These are phyloP conservation scores for Kwoniella dendrophila DNA, from an alignment of 768 basidiomycete species.

Conservation along the genomic window DNA sequence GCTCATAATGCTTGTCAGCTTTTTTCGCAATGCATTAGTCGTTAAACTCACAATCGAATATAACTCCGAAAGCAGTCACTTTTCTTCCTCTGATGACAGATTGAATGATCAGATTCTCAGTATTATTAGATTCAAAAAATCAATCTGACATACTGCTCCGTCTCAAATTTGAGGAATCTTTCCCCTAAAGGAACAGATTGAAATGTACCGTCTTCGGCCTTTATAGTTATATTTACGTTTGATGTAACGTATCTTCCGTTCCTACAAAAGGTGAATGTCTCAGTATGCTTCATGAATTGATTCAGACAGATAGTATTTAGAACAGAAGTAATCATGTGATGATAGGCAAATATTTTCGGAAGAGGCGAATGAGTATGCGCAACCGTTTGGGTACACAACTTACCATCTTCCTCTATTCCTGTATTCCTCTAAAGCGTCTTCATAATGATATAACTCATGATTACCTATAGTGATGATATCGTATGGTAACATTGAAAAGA, in stretches of 20 bases:
- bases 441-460: constrained; percentile 74
- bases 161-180: constrained; percentile 69
- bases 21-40: neutral
- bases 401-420: constrained; percentile 38
- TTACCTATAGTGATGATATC: constrained; percentile 85
- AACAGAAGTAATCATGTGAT: neutral
- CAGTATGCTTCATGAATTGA: neutral
- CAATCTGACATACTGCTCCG: neutral
- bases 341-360: too few species aligned
- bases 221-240: constrained; percentile 80
- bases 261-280: constrained; percentile 48
- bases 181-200: constrained; percentile 56
- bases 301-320: constrained; percentile 2
- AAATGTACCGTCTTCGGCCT: constrained; percentile 57
- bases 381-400: constrained; percentile 24
- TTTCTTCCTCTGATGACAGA: constrained; percentile 62
- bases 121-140: neutral
- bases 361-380: too few species aligned
- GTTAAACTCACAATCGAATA: constrained; percentile 64
- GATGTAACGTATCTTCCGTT: constrained; percentile 77
- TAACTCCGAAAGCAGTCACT: constrained; percentile 77
- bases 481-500: constrained; percentile 73
- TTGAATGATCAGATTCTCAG: constrained; percentile 2
- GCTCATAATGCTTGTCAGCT: constrained; percentile 5
- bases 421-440: constrained; percentile 35